A percentile compares a stretch with the other conserved stretches of the same genome.
Conservation (phyloP, 495 filamentous ascomycete genomes). For the Amphirosellinia nigrospora region DNA sequence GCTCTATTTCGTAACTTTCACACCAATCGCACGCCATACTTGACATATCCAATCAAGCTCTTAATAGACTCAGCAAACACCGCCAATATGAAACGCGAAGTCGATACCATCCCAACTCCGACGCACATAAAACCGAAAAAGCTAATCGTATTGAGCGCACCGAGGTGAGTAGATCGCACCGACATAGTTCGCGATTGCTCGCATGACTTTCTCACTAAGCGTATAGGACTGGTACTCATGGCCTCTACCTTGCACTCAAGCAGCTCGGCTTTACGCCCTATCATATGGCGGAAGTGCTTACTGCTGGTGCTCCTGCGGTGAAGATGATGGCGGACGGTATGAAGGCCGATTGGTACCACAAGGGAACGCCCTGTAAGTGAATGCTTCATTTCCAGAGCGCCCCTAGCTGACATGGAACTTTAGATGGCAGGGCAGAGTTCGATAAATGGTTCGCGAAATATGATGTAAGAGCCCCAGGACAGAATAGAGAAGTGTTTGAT, state of each 20-base stretch:
- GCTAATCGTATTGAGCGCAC: conserved; percentile 37
- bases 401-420: neutral
- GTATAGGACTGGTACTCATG: conserved; percentile 38
- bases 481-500: neutral
- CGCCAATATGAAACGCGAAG: conserved; percentile 33
- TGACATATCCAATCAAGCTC: conserved; percentile 9
- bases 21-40: conserved; percentile 14
- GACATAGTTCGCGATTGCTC: neutral
- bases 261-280: conserved; percentile 38
- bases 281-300: conserved; percentile 36
- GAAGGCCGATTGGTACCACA: conserved; percentile 32
- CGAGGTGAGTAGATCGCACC: conserved; percentile 29
- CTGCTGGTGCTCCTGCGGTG: conserved; percentile 17
- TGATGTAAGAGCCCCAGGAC: conserved; percentile 31
- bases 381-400: neutral
- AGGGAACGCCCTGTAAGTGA: conserved; percentile 37
- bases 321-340: conserved; percentile 32
- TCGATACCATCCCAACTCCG: conserved; percentile 36
- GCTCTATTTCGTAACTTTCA: neutral
- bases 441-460: conserved; percentile 43
- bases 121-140: conserved; percentile 35
- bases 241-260: conserved; percentile 38
- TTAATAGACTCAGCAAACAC: neutral
- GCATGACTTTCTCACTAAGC: conserved; percentile 15
- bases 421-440: conserved; percentile 38